phyloP scores from a whole-genome alignment of 1,284 basidiomycete genomes.

The Neonothopanus nambi region DNA sequence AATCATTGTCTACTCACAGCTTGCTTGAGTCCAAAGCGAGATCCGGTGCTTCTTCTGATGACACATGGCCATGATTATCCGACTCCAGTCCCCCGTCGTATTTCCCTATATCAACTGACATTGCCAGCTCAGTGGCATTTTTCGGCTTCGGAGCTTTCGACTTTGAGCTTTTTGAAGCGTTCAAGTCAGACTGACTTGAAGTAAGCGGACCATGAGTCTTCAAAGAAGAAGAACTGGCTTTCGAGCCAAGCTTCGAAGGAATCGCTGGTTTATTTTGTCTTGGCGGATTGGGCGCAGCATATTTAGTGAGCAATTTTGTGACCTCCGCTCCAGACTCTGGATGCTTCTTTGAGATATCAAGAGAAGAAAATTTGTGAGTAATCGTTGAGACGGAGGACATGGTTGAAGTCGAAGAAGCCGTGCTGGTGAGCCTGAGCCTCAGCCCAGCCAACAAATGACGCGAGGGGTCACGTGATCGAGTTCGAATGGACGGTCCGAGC shows the following conservation, averaged over 20 bases:
- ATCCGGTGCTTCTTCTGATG: constrained; percentile 72
- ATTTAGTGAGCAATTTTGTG: constrained; percentile 68
- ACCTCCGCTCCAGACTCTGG: constrained; percentile 55
- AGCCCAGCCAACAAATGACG: no score
- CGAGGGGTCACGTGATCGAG: no score
- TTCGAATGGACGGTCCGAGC: no score
- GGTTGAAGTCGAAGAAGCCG: background rate
- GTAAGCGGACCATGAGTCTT: background rate
- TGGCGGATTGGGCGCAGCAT: constrained; percentile 51
- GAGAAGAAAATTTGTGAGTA: constrained; percentile 9
- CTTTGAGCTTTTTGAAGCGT: background rate
- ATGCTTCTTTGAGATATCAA: constrained; percentile 44
- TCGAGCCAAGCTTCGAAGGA: constrained; percentile 18
- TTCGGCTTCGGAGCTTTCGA: constrained; percentile 18
- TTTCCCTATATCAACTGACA: constrained; percentile 69
- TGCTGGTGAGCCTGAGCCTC: background rate
- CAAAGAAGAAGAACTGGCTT: constrained; percentile 12
- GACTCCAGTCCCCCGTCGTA: constrained; percentile 89
- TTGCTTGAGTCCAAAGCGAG: constrained; percentile 78
- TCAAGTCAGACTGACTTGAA: constrained; percentile 4
- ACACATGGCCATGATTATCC: constrained; percentile 64
- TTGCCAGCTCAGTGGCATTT: constrained; percentile 17
- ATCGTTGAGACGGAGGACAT: constrained; percentile 5
- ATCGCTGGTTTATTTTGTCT: constrained; percentile 17
- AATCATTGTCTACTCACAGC: constrained; percentile 41